Base-by-base conservation (phyloP, 2,329 filamentous ascomycete genomes). In the Paraconiothyrium sp. region DNA sequence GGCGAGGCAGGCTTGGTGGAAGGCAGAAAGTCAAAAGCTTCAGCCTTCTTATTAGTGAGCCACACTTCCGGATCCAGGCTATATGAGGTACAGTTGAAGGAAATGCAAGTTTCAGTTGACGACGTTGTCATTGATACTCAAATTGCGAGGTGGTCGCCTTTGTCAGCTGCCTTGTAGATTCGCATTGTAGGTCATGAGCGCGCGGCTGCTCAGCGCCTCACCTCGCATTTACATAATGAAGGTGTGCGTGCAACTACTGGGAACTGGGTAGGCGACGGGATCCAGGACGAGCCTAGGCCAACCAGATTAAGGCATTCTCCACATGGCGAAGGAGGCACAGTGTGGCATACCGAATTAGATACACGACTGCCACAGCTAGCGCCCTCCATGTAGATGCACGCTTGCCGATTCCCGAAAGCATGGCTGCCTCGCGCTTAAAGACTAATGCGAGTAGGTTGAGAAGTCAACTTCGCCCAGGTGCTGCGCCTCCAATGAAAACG, bases 271-370 rank as follows among this genome's bases (percentile, higher is more conserved):
- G 44, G 58, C 58, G 37, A 24, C 30, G 54, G 39, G 46, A 35
- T 27, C 50, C 16, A 24, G 56, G 49, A 32, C 39, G 27, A 30
- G 54, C 46, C 49, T 22, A 16, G 34, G 10, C 61, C 49, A 61
- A 58, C 44, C 43, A 39, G 22, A 41, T 22, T 14, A 20, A 43
- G 54, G 34, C 54, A 59, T 34, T 54, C 47, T 54, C 47, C 34
- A 52, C 58, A 51, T 37, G 30, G 41, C 55, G 49, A 56, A n/a
- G 51, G 56, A 24, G 59, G 56, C 61, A 60, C 39, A 52, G 60
- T 55, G 37, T 32, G 10, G 34, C 24, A 27, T 32, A 46, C 32
- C 60, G 54, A 65, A 62, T 64, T 59, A 67, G 64, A 65, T 63
- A 60, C 61, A 47, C 20, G 44, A 24, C 13, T n/a, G 49, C 52